Base-by-base conservation (phyloP, 768 basidiomycete species). In the Daedaleopsis sinensis region DNA sequence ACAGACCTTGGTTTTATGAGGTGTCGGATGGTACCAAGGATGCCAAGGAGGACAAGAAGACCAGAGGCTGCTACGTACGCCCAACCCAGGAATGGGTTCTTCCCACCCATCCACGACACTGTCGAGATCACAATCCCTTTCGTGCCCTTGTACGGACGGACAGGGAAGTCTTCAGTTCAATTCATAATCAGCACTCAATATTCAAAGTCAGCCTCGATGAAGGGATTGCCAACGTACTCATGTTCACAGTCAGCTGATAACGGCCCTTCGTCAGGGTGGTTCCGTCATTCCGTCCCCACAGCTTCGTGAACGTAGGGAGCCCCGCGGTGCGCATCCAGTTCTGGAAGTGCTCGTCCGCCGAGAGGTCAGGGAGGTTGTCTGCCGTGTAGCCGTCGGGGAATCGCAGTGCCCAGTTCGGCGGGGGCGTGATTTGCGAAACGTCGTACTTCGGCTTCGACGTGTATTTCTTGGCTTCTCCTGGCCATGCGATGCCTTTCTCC, bases 241-340 rank as follows among this genome's bases (percentile, higher is more conserved):
- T 82, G 66, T 86, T 85, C 61, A 95, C 83, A 27, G 80, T 76
- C 58, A 98, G 84, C 63, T 82, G 78, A 72, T 98, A 98, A 35
- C 74, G 80, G 9, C 95, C 97, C 56, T 85, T 81, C 19, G 68
- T 67, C 81, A 99, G 85, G 23, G 75, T 78, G 53, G 89, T 81
- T 32, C 84, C 74, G 69, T 98, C 96, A 72, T 98, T 98, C 64
- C 96, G 82, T 16, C 90, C 95, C 70, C 91, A 98, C 21, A 99
- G 79, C 77, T 99, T 98, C 36, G 94, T 88, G 74, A 99, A 99
- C 7, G 96, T 98, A 10, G 97, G 97, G 50, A 98, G 75, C 13
- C 96, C 97, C 0, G 97, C 94, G 2, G 96, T 97, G 60, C 96
- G 86, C 97, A 99, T 99, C 97, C 97, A 99, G 72, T 96, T 96